Conservation (phyloP, 106 monocot genomes). For the Hemerocallis citrina region DNA sequence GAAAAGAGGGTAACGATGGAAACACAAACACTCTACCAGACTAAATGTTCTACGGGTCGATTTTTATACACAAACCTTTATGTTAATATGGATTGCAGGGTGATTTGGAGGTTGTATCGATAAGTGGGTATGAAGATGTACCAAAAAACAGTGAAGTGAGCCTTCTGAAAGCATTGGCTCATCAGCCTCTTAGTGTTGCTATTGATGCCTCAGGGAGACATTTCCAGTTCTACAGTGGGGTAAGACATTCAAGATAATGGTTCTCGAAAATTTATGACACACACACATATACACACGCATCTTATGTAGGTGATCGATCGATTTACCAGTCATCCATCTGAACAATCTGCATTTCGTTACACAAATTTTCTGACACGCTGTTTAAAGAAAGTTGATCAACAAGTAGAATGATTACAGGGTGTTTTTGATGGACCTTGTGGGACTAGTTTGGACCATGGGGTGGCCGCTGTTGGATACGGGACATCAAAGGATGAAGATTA, state of each 20-base stretch:
- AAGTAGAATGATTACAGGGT: slow-evolving; percentile 23
- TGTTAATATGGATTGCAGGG: slow-evolving; percentile 8
- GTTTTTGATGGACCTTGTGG: slow-evolving; percentile 43
- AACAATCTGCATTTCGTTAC: too few relatives aligned
- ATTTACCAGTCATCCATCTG: too few relatives aligned
- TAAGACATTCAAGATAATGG: slow-evolving; percentile 5
- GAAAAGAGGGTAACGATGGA: slow-evolving; percentile 20
- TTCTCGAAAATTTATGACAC: not conserved
- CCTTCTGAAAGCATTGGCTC: slow-evolving; percentile 36
- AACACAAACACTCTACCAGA: not conserved
- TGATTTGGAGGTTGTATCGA: slow-evolving; percentile 23
- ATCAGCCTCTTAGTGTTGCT: slow-evolving; percentile 49
- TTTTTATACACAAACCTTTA: not conserved
- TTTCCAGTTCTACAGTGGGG: slow-evolving; percentile 57
- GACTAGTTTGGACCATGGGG: slow-evolving; percentile 44
- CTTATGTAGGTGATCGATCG: too few relatives aligned
- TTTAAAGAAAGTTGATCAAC: too few relatives aligned
- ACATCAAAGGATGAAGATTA: slow-evolving; percentile 35
- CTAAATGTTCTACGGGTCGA: not conserved
- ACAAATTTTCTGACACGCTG: too few relatives aligned
- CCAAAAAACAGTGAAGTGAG: slow-evolving; percentile 35
- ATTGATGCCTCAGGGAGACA: slow-evolving; percentile 45
- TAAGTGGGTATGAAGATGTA: slow-evolving; percentile 41
- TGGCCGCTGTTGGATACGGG: slow-evolving; percentile 50
- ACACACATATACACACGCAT: not conserved